phyloP scores from a whole-genome alignment of 2,329 filamentous ascomycete species.

The Paracorniculantispora psalliotae region DNA sequence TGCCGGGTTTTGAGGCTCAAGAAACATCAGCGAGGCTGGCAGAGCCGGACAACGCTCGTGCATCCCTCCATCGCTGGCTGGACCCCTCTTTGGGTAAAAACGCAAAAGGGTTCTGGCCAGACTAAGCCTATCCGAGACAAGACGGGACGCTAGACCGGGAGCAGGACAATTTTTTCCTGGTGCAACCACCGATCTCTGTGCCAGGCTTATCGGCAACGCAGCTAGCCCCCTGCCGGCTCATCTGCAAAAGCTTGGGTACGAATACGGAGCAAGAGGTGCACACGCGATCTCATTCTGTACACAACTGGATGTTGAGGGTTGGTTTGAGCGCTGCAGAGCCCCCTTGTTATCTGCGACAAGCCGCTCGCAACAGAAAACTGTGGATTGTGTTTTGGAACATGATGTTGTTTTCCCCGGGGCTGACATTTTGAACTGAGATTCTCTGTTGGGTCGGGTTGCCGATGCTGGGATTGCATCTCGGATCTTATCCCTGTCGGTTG shows the following conservation, averaged over 20 bases:
- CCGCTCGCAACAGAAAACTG: too few species aligned
- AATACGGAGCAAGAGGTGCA: constrained; percentile 8
- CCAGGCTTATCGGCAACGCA: constrained; percentile 1
- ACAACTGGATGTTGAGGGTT: not conserved
- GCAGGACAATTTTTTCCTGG: not conserved
- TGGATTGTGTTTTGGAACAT: too few species aligned
- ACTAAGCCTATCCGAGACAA: constrained; percentile 7
- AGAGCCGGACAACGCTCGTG: not conserved
- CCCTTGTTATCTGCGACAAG: not conserved
- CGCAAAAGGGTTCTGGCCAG: not conserved
- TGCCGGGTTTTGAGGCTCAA: not conserved
- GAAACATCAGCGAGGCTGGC: not conserved
- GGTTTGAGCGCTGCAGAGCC: not conserved
- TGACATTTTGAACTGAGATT: not conserved
- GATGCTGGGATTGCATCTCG: not conserved
- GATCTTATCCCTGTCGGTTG: not conserved
- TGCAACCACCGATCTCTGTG: constrained; percentile 7
- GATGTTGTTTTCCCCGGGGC: too few species aligned
- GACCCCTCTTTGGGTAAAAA: not conserved
- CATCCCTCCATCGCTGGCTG: not conserved
- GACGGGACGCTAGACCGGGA: not conserved
- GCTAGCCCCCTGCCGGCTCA: not conserved
- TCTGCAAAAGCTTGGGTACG: constrained; percentile 7
- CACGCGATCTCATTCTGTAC: constrained; percentile 3
- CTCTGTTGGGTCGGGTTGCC: not conserved